Percentiles rank a stretch among this genome's conserved stretches.
phyloP scores from a whole-genome alignment of 305 asterid species.

The Fraxinus sp. region DNA sequence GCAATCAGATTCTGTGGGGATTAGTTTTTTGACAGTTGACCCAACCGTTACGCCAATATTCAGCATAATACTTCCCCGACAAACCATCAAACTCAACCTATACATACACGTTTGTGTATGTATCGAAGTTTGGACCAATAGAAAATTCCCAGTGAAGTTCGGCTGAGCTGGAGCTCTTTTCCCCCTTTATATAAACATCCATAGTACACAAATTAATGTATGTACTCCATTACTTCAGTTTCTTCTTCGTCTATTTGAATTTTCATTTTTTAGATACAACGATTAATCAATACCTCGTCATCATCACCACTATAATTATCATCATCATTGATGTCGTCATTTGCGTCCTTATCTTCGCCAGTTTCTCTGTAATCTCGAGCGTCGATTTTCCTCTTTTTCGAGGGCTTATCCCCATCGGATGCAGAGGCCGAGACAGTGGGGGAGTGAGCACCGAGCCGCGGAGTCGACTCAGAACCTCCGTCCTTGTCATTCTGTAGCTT shows the following conservation, averaged over 20 bases:
- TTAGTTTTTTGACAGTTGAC: slow-evolving; percentile 79
- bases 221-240: slow-evolving; percentile 24
- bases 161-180: slow-evolving; percentile 44
- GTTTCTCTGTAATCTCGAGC: slow-evolving; percentile 28
- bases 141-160: slow-evolving; percentile 30
- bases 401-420: slow-evolving; percentile 47
- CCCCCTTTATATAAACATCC: neutral
- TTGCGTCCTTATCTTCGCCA: slow-evolving; percentile 42
- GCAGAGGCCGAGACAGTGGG: slow-evolving; percentile 52
- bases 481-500: slow-evolving; percentile 40
- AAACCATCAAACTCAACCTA: slow-evolving; percentile 26
- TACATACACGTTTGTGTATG: slow-evolving; percentile 24
- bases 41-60: slow-evolving; percentile 49
- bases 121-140: slow-evolving; percentile 37
- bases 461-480: slow-evolving; percentile 41
- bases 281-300: slow-evolving; percentile 56
- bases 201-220: slow-evolving; percentile 23
- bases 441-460: slow-evolving; percentile 56
- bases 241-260: slow-evolving; percentile 17
- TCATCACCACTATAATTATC: slow-evolving; percentile 50
- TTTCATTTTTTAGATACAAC: slow-evolving; percentile 35
- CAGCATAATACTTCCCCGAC: slow-evolving; percentile 27
- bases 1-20: slow-evolving; percentile 82
- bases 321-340: slow-evolving; percentile 40
- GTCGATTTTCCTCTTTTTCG: slow-evolving; percentile 69